A percentile compares a stretch with the other conserved stretches of the same genome.
Conservation (phyloP, 139 green algal genomes). For the Axilococcus clingmanii region DNA sequence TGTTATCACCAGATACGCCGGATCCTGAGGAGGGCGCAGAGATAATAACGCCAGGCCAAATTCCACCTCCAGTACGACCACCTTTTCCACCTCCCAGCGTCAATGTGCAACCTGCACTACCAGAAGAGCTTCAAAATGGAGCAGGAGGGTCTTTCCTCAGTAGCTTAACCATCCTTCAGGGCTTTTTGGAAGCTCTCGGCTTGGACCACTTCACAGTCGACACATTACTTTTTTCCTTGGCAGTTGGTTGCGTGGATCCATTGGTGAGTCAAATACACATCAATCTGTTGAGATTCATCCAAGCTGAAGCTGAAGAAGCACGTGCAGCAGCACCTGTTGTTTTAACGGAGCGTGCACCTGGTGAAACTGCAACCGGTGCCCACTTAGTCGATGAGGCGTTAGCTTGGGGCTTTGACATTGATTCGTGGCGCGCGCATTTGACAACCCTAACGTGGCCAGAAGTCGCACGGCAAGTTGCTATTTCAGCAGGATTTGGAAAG, state of each 20-base stretch:
- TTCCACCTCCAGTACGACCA: conserved; percentile 31
- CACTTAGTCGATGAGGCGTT: conserved; percentile 70
- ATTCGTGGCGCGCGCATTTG: conserved; percentile 83
- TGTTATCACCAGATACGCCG: conserved; percentile 1
- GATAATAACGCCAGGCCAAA: conserved; percentile 1
- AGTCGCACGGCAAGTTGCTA: conserved; percentile 63
- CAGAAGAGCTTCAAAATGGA: background rate
- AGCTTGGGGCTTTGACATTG: conserved; percentile 87
- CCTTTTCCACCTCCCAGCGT: conserved; percentile 58
- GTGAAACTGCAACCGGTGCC: conserved; percentile 30
- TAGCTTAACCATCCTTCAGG: conserved; percentile 56
- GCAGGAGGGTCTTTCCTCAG: conserved; percentile 42
- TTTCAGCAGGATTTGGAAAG: conserved; percentile 33
- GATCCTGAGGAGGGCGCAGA: background rate
- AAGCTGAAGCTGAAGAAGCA: conserved; percentile 29
- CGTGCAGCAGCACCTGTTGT: background rate
- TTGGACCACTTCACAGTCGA: conserved; percentile 31
- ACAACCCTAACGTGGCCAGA: conserved; percentile 83
- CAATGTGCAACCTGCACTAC: conserved; percentile 16
- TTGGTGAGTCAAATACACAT: conserved; percentile 64
- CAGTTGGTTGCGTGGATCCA: conserved; percentile 25
- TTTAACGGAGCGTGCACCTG: background rate
- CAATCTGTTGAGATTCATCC: conserved; percentile 53
- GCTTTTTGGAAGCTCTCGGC: conserved; percentile 62
- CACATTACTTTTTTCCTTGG: conserved; percentile 29